Evolutionary conservation across 1,284 basidiomycete genomes (phyloP).

Genomic region (Ceratorhiza oryzae-sativae): DNA sequence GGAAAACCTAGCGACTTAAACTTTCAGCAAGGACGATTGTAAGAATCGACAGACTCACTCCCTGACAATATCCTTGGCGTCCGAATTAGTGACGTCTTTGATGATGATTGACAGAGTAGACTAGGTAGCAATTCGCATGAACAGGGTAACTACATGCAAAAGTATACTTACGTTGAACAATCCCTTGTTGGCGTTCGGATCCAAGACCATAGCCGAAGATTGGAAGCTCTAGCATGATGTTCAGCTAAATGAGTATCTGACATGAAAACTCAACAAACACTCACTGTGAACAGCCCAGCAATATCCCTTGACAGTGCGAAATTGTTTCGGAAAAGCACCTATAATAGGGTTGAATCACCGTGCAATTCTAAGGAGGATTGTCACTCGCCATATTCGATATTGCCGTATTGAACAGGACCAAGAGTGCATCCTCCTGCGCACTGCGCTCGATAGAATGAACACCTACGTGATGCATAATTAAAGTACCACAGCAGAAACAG

Average conservation of each 20-base stretch:
- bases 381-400: conserved; percentile 63
- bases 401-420: conserved; percentile 69
- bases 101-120: conserved; percentile 69
- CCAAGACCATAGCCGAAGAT: conserved; percentile 64
- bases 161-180: conserved; percentile 55
- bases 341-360: not conserved
- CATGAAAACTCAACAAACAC: not conserved
- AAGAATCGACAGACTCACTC: conserved; percentile 45
- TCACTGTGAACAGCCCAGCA: conserved; percentile 58
- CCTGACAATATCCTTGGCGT: conserved; percentile 61
- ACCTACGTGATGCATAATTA: too few relatives aligned
- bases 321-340: conserved; percentile 58
- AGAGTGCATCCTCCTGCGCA: conserved; percentile 66
- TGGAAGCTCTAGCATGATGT: conserved; percentile 61
- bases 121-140: conserved; percentile 41
- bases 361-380: not conserved
- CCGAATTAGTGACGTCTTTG: conserved; percentile 69
- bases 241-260: conserved; percentile 43
- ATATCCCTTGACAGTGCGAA: conserved; percentile 50
- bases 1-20: conserved; percentile 54
- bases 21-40: not conserved
- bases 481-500: not conserved
- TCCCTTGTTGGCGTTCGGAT: conserved; percentile 64
- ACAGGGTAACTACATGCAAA: not conserved
- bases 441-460: conserved; percentile 69